Conservation (phyloP, 2,329 filamentous ascomycete genomes). For the Chrysosporium keratinophilum region DNA sequence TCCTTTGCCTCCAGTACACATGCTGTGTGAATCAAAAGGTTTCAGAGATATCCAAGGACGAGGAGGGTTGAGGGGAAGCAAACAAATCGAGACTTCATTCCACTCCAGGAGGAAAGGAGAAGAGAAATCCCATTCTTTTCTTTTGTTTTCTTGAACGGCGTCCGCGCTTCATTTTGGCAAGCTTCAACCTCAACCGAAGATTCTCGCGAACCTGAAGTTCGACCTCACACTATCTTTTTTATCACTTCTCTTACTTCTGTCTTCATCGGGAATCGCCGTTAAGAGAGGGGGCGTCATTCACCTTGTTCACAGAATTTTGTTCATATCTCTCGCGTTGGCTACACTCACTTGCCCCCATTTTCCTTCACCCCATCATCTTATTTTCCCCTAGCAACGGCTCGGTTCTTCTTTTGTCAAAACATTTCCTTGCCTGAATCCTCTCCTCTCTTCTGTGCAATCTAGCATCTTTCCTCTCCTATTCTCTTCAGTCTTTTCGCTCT, state of each 20-base stretch:
- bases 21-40: constrained; percentile 1
- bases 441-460: not conserved
- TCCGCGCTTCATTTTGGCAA: not conserved
- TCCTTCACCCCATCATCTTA: not conserved
- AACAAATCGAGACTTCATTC: not conserved
- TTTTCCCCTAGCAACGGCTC: not conserved
- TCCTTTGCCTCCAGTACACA: not conserved
- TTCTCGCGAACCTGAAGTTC: not conserved
- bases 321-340: not conserved
- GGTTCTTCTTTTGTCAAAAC: not conserved
- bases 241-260: not conserved
- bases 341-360: not conserved
- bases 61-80: constrained; percentile 5
- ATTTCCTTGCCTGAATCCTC: not conserved
- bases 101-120: not conserved
- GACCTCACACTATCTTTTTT: not conserved
- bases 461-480: not conserved
- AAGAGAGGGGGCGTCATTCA: not conserved
- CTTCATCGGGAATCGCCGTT: not conserved
- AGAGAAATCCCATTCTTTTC: not conserved
- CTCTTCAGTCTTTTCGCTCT: not conserved
- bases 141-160: not conserved
- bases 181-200: not conserved
- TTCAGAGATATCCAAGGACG: constrained; percentile 9
- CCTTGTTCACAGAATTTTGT: not conserved